Evolutionary conservation across 2,329 filamentous ascomycete species (phyloP).

Genomic region (Colletotrichum coccodes): DNA sequence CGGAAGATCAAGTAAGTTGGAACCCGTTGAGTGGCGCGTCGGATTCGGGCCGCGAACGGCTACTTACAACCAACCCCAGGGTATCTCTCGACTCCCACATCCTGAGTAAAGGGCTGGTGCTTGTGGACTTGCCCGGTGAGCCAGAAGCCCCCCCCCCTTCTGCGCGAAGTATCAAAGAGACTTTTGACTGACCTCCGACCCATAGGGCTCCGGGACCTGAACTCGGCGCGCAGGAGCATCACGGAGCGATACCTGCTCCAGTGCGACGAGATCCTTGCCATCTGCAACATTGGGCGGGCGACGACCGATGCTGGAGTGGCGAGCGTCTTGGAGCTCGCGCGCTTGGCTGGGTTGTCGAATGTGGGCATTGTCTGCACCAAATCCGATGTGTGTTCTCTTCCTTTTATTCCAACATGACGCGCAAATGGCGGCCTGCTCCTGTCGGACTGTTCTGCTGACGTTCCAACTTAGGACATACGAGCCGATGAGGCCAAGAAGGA

Average conservation of each 20-base stretch:
- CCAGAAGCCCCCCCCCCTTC: neutral
- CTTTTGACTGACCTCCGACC: neutral
- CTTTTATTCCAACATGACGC: neutral
- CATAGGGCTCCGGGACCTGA: conserved; percentile 57
- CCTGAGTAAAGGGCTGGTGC: conserved; percentile 56
- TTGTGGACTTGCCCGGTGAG: conserved; percentile 60
- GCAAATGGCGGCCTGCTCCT: neutral
- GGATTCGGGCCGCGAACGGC: no score
- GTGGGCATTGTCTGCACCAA: conserved; percentile 55
- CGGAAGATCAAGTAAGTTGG: conserved; percentile 50
- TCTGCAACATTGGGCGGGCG: conserved; percentile 53
- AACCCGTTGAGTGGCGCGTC: no score
- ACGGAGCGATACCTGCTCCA: conserved; percentile 55
- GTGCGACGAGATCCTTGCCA: conserved; percentile 58
- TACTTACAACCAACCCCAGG: conserved; percentile 39
- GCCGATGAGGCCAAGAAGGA: conserved; percentile 45
- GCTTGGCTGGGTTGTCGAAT: conserved; percentile 47
- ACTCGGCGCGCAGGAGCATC: conserved; percentile 52
- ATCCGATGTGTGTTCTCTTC: conserved; percentile 46
- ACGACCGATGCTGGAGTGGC: conserved; percentile 52
- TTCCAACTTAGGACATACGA: conserved; percentile 41
- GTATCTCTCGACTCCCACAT: conserved; percentile 56
- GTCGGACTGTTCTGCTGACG: neutral
- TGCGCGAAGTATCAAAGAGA: neutral
- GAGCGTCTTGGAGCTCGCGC: conserved; percentile 52